Base-by-base conservation (phyloP, 306 rosid genomes). In the Lathyrus sativus region DNA sequence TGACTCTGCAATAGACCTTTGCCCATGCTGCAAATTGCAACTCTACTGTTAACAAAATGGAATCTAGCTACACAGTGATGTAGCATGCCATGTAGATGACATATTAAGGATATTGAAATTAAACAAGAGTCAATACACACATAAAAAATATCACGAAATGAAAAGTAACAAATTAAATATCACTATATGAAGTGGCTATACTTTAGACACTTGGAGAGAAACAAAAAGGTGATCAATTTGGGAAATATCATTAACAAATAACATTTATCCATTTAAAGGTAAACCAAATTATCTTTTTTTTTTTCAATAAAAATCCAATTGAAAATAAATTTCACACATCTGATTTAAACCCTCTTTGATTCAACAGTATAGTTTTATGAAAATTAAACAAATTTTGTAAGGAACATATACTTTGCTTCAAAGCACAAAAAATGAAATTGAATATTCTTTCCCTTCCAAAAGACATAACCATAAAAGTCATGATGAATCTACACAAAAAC, bases 341-440 rank as follows among this genome's bases (percentile, higher is more conserved):
- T 19, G 22, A 19, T 19, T 19, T 5, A 31, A 31, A 31, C 37
- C 37, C 5, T 31, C 37, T 31, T 4, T 31, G 5, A 4, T 5
- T 5, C 7, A 29, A 54, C 11, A 26, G 60, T 62, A 51, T 1
- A 9, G 68, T 17, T 60, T 53, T 14, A 31, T 75, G 45, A 51
- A 38, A 70, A 62, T 67, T n/a, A 46, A 51, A 41, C 11, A 72
- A 67, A 71, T 60, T 39, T 66, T 60, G 11, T 31, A 76, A 68
- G 62, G 74, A 67, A 59, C 22, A 63, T 15, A 56, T 71, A 35
- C 93, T 87, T 90, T 80, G 82, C 95, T 85, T 85, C 71, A 62
- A 90, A 83, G 88, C 73, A 70, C 67, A 44, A 65, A 75, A 81
- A 76, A 62, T 24, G 13, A 49, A 73, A 61, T 61, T 61, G 67